These are phyloP conservation scores for Paraconiothyrium brasiliense DNA, from an alignment of 2,329 filamentous ascomycete genomes.

Conservation along the genomic window DNA sequence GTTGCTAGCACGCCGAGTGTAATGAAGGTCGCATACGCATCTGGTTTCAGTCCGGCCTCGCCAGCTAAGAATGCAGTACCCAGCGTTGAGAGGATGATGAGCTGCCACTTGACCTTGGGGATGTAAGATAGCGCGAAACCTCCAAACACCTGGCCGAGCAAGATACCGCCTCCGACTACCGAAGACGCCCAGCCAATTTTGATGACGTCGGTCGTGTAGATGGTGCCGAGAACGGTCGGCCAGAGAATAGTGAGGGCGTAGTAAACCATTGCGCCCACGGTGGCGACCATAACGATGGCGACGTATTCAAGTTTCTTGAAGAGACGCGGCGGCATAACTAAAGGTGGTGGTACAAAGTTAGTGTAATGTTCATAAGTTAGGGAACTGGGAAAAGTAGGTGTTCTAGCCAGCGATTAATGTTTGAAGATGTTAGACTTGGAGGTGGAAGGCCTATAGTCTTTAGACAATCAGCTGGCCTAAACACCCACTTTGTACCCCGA, in stretches of 20 bases:
- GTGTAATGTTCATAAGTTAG: too few relatives aligned
- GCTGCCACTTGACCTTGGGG: slow-evolving; percentile 44
- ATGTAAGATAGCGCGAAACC: slow-evolving; percentile 41
- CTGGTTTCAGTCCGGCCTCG: slow-evolving; percentile 17
- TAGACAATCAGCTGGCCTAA: too few relatives aligned
- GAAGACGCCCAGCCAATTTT: slow-evolving; percentile 43
- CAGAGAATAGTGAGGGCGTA: slow-evolving; percentile 46
- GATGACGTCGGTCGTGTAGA: slow-evolving; percentile 39
- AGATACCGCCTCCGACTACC: slow-evolving; percentile 44
- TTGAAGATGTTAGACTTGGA: too few relatives aligned
- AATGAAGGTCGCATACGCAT: slow-evolving; percentile 19
- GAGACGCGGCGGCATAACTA: slow-evolving; percentile 42
- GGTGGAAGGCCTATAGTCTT: too few relatives aligned
- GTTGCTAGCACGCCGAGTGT: slow-evolving; percentile 19
- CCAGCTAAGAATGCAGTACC: slow-evolving; percentile 40
- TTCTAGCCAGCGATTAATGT: too few relatives aligned
- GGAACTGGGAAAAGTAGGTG: too few relatives aligned
- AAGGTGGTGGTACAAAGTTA: too few relatives aligned
- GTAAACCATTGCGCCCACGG: slow-evolving; percentile 42
- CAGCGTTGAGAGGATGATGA: slow-evolving; percentile 37
- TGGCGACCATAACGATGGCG: slow-evolving; percentile 40
- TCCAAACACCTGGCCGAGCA: slow-evolving; percentile 43
- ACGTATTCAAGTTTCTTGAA: slow-evolving; percentile 43
- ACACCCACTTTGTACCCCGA: too few relatives aligned
- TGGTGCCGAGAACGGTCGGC: slow-evolving; percentile 40